Evolutionary conservation across 1,284 basidiomycete genomes (phyloP), one percentile per base, ranked within the genome.

Genomic region (Apiotrichum sp.): DNA sequence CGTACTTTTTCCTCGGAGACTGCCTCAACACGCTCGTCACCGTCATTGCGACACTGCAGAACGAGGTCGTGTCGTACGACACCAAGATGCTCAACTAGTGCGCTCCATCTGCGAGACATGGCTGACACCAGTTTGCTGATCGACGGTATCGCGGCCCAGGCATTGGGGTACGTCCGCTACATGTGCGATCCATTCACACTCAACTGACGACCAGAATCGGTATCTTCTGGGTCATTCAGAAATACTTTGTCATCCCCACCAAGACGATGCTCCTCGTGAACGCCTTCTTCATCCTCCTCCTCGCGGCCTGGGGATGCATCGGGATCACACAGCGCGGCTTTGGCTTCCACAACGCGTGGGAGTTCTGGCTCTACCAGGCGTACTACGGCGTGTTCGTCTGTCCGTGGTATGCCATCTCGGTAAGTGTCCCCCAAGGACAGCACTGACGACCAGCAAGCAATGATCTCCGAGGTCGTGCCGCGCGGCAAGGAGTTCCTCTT

Each of bases 31-130:
- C 66, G 10, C 39, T 65, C 34, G 46, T 54, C 6, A 86, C 86
- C n/a, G 86, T 89, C 39, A 83, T 91, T 56, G 83, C 78, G 9
- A 89, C 87, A 0, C 70, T 90, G 41, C 88, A 89, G 68, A 89
- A 90, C 62, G 84, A 84, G 81, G 85, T 66, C 7, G 75, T 70
- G 22, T 62, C 61, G 29, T 75, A 66, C 59, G 63, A 74, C 49
- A 66, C 72, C 47, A 68, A 70, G 57, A 67, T 63, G 22, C 56
- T 74, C 39, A 74, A 72, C 52, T 72, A 71, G 43, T 45, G 31
- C 43, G 43, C 33, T 13, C 36, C 22, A 22, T 22, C 22, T 22
- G 22, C 22, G 22, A 22, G n/a, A n/a, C 22, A 22, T 22, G 22
- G 22, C 22, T 22, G 22, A 22, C 22, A 22, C 22, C 31, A 45